A percentile compares a stretch with the other conserved stretches of the same genome.
Evolutionary conservation across 106 monocot genomes (phyloP).

Genomic region (Iris macrosiphon): DNA sequence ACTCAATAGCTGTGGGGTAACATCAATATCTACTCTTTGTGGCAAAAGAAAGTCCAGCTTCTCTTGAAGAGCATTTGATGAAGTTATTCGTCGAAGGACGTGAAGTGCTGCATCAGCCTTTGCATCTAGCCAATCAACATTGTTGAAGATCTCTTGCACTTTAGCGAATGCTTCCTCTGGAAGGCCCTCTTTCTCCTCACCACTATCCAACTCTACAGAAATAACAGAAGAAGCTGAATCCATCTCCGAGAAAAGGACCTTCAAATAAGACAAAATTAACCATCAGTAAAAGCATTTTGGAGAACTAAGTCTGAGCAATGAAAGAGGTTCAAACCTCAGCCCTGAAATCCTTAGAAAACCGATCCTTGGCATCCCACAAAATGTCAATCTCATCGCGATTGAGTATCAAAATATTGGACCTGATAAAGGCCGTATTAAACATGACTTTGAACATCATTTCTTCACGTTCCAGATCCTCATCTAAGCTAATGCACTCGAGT

Average conservation of each 20-base stretch:
- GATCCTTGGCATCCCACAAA: conserved; percentile 87
- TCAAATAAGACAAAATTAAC: too few relatives aligned
- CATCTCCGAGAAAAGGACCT: conserved; percentile 93
- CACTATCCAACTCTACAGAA: conserved; percentile 30
- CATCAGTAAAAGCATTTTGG: conserved; percentile 5
- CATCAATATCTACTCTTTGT: conserved; percentile 19
- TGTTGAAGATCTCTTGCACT: conserved; percentile 84
- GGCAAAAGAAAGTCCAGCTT: conserved; percentile 19
- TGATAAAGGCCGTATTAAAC: conserved; percentile 97
- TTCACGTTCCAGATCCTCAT: conserved; percentile 70
- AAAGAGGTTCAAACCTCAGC: conserved; percentile 61
- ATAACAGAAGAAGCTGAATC: conserved; percentile 34
- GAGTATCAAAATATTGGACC: conserved; percentile 94
- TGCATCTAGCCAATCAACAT: conserved; percentile 58
- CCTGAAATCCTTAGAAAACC: conserved; percentile 76
- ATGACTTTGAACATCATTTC: conserved; percentile 91
- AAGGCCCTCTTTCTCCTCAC: conserved; percentile 78
- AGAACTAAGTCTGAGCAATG: background rate
- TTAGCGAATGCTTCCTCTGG: conserved; percentile 82
- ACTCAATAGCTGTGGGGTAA: conserved; percentile 9
- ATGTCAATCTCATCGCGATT: conserved; percentile 93
- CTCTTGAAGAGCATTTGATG: conserved; percentile 25
- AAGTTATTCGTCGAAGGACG: conserved; percentile 33
- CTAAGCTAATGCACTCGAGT: conserved; percentile 83
- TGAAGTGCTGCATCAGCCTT: conserved; percentile 49